These are phyloP conservation scores for Gracilaria domingensis DNA, from an alignment of 23 red algal species.

Conservation along the genomic window DNA sequence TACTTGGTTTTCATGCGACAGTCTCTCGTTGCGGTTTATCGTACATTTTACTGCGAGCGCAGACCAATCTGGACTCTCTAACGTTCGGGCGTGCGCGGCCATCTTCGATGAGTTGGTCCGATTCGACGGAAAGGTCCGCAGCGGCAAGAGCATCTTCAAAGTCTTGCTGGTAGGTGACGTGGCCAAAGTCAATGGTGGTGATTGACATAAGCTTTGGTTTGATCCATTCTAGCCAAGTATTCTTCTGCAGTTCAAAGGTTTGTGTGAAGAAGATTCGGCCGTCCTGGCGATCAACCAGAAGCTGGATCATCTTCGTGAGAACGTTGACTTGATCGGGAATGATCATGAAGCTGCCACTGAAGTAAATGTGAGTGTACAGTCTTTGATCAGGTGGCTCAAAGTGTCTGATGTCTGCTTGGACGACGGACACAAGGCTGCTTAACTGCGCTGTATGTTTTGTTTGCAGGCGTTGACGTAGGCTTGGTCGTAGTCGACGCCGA, in stretches of 20 bases:
- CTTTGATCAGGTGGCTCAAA: slow-evolving; percentile 26
- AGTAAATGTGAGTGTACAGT: slow-evolving; percentile 69
- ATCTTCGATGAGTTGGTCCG: slow-evolving; percentile 56
- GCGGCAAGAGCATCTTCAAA: slow-evolving; percentile 60
- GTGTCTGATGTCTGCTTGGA: slow-evolving; percentile 43
- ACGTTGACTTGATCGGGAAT: slow-evolving; percentile 38
- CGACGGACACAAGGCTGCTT: neutral
- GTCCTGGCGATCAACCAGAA: slow-evolving; percentile 47
- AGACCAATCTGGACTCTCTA: slow-evolving; percentile 41
- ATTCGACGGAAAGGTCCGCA: slow-evolving; percentile 24
- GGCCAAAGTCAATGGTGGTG: slow-evolving; percentile 70
- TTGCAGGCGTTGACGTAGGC: slow-evolving; percentile 50
- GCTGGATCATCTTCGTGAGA: slow-evolving; percentile 35
- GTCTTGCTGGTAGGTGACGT: slow-evolving; percentile 65
- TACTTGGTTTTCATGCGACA: neutral
- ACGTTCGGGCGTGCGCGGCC: slow-evolving; percentile 7
- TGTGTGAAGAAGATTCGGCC: slow-evolving; percentile 80
- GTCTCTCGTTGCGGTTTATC: slow-evolving; percentile 32
- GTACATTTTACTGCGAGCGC: slow-evolving; percentile 47
- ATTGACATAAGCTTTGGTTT: slow-evolving; percentile 50
- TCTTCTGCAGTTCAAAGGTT: slow-evolving; percentile 75
- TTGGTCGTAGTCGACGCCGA: slow-evolving; percentile 64
- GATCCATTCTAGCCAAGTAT: slow-evolving; percentile 62
- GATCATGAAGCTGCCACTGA: slow-evolving; percentile 78
- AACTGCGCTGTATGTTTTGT: slow-evolving; percentile 12